Conservation (phyloP, 768 basidiomycete species). For the Hypsizygus marmoreus region DNA sequence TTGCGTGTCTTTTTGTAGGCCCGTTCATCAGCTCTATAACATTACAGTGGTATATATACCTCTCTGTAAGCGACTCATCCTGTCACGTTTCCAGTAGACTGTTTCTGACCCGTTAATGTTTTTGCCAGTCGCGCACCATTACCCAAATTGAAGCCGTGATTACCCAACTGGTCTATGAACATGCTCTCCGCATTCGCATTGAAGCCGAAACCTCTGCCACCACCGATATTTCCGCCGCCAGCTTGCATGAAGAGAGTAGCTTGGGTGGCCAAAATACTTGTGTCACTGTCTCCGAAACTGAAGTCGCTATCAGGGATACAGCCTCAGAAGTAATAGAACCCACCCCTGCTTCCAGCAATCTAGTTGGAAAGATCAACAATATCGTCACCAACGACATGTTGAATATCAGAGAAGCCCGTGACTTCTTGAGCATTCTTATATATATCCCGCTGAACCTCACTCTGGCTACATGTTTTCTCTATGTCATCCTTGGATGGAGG, state of each 20-base stretch:
- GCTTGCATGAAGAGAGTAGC: no score
- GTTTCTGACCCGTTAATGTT: slow-evolving; percentile 49
- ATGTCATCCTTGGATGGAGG: slow-evolving; percentile 49
- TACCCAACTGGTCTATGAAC: slow-evolving; percentile 43
- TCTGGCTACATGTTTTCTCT: slow-evolving; percentile 42
- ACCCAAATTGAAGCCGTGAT: slow-evolving; percentile 48
- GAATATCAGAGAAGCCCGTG: slow-evolving; percentile 32
- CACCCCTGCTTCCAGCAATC: no score
- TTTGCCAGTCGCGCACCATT: slow-evolving; percentile 45
- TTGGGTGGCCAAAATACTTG: not conserved
- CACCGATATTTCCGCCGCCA: not conserved
- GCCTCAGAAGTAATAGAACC: no score
- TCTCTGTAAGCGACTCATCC: no score
- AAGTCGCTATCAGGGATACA: no score
- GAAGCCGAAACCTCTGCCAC: slow-evolving; percentile 36
- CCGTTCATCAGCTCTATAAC: no score
- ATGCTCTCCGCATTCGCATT: slow-evolving; percentile 60
- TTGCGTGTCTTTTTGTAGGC: slow-evolving; percentile 45
- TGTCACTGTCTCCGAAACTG: no score
- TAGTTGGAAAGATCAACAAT: slow-evolving; percentile 80
- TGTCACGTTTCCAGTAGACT: no score
- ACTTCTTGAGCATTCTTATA: slow-evolving; percentile 36
- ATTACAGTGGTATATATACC: no score
- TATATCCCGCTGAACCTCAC: slow-evolving; percentile 39
- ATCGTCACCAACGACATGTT: slow-evolving; percentile 63